Base-by-base conservation (phyloP, 208 protist genomes). In the Crithidia mellificae region DNA sequence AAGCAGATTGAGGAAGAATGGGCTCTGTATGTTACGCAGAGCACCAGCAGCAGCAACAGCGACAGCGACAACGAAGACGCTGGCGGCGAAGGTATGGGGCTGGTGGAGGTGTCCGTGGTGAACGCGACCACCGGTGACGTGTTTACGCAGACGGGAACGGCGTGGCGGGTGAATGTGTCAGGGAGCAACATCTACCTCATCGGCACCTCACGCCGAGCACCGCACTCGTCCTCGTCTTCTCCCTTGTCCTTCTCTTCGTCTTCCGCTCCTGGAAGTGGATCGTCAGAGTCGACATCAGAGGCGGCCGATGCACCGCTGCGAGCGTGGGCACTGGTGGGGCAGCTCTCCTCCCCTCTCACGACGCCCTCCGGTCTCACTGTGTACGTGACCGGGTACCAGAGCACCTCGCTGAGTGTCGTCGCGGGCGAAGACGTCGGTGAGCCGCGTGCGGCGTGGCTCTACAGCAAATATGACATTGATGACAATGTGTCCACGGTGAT, bases 21-120 rank as follows among this genome's bases (percentile, higher is more conserved):
- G 68, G 38, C 56, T n/a, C 9, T 74, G 20, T 66, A 67, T 44
- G 52, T 56, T 1, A 72, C 66, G 5, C 30, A 64, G 30, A 54
- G 47, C 34, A 5, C 7, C 43, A 54, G 47, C 34, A 5, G 34
- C 34, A 38, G 34, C 34, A 11, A 38, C 34, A 38, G 34, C 34
- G 34, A 5, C 34, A 38, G 34, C 11, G 34, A n/a, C n/a, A n/a
- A n/a, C n/a, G n/a, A n/a, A n/a, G n/a, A n/a, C n/a, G n/a, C n/a
- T 8, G 49, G 20, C 19, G 24, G 15, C 19, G 46, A 5, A 7
- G 39, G 12, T 4, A 25, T 19, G 1, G n/a, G n/a, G 8, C 2
- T 63, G 12, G 29, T 50, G 8, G 43, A 22, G 6, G 51, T 70
- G 2, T 30, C 25, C 14, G n/a, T 70, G 6, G 17, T 7, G 19